Evolutionary conservation across 2,329 filamentous ascomycete genomes (phyloP).

Genomic region (Xylariaceae sp.): DNA sequence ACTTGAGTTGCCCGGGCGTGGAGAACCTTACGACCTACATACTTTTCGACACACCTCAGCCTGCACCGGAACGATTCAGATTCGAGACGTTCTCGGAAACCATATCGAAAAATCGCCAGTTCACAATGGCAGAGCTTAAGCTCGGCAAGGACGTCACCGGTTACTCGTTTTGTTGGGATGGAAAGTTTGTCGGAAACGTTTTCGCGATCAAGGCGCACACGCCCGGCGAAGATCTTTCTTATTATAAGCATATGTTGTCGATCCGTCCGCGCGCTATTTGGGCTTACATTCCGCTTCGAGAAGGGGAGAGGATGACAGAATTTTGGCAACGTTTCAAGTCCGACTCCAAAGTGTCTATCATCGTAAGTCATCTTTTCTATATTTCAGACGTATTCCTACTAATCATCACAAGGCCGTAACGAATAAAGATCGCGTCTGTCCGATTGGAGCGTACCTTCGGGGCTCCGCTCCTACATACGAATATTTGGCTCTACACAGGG

Average conservation of each 20-base stretch:
- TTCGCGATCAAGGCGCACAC: background rate
- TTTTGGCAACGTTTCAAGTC: background rate
- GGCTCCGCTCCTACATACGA: background rate
- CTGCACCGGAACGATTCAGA: background rate
- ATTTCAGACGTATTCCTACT: background rate
- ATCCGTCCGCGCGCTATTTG: background rate
- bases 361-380: background rate
- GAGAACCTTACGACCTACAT: background rate
- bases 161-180: slow-evolving; percentile 3
- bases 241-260: slow-evolving; percentile 1
- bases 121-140: background rate
- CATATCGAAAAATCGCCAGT: background rate
- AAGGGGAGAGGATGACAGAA: background rate
- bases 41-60: slow-evolving; percentile 3
- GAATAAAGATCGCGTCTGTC: background rate
- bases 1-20: background rate
- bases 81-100: no score
- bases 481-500: background rate
- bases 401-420: background rate
- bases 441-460: background rate
- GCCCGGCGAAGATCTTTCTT: background rate
- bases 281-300: slow-evolving; percentile 1
- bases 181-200: no score
- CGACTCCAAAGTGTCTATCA: background rate
- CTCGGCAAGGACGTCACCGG: slow-evolving; percentile 1